Base-by-base conservation (phyloP, 257 asterid genomes). In the Solanum etuberosum region DNA sequence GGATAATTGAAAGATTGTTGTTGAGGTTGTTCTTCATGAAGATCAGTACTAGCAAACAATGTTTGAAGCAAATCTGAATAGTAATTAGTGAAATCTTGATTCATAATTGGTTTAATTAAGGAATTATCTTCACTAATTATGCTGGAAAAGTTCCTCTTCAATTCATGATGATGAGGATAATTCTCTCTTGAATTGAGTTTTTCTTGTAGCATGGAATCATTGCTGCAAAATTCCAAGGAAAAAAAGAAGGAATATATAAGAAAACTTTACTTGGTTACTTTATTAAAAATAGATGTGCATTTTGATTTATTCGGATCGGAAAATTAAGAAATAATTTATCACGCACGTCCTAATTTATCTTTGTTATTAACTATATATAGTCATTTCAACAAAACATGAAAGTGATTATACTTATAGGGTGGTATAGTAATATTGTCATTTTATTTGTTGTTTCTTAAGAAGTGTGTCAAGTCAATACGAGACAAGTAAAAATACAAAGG, bases 181-280 rank as follows among this genome's bases (percentile, higher is more conserved):
- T 93, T 92, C 93, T 92, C 89, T 93, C 90, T 87, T 31, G 96
- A 88, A 89, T 91, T 89, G 34, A 83, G 88, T 89, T 63, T 73
- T 87, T 88, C 86, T 89, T 90, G 89, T 16, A 90, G 71, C 8
- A 93, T 88, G 48, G 90, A 82, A 43, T 86, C 91, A 86, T 89
- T 87, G 34, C 97, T 92, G 90, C 92, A 92, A 91, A 40, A 93
- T 86, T 93, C 90, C 95, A 94, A 93, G 85, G 38, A 90, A 86
- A 61, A 61, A 4, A 18, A 5, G 29, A 61, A 2, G 14, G 29
- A 23, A 61, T 9, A 61, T 57, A 61, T 61, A n/a, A 61, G 70
- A 61, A 61, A 61, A 61, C 70, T 61, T 61, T 61, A 61, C 16
- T 51, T 51, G 70, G 4, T 16, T n/a, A 10, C 1, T 2, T 0